A percentile compares a stretch with the other conserved stretches of the same genome.
phyloP scores from a whole-genome alignment of 1,284 basidiomycete genomes.

The Cryptococcus amylolentus region DNA sequence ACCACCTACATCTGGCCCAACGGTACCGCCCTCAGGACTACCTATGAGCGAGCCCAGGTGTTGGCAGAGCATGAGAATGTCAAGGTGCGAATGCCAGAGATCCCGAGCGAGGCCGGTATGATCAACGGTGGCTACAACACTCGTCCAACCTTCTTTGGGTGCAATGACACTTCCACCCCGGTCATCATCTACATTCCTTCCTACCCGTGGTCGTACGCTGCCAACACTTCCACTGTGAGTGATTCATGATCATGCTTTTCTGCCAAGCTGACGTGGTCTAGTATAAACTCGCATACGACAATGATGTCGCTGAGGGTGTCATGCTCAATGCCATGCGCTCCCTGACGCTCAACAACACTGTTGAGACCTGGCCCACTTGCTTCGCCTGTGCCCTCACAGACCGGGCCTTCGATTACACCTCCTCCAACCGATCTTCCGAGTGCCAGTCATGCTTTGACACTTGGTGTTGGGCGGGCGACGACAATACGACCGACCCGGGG shows the following conservation, averaged over 20 bases:
- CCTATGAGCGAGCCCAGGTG: constrained; percentile 30
- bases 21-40: constrained; percentile 50
- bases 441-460: constrained; percentile 46
- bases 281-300: constrained; percentile 47
- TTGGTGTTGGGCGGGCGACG: constrained; percentile 48
- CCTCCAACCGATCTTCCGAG: constrained; percentile 30
- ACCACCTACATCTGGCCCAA: constrained; percentile 54
- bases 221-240: constrained; percentile 46
- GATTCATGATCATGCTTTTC: neutral
- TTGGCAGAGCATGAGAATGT: constrained; percentile 31
- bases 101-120: constrained; percentile 52
- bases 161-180: constrained; percentile 48
- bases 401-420: constrained; percentile 37
- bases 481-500: constrained; percentile 18
- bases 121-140: constrained; percentile 55
- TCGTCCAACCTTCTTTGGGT: constrained; percentile 51
- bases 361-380: constrained; percentile 46
- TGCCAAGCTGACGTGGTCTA: neutral
- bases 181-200: constrained; percentile 52
- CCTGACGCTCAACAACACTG: constrained; percentile 41
- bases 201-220: constrained; percentile 51
- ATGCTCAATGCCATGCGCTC: constrained; percentile 34
- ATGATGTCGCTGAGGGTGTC: constrained; percentile 34
- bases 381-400: constrained; percentile 52
- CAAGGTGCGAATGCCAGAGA: constrained; percentile 46